Evolutionary conservation across 2,329 filamentous ascomycete species (phyloP).

Genomic region (Claviceps purpurea): DNA sequence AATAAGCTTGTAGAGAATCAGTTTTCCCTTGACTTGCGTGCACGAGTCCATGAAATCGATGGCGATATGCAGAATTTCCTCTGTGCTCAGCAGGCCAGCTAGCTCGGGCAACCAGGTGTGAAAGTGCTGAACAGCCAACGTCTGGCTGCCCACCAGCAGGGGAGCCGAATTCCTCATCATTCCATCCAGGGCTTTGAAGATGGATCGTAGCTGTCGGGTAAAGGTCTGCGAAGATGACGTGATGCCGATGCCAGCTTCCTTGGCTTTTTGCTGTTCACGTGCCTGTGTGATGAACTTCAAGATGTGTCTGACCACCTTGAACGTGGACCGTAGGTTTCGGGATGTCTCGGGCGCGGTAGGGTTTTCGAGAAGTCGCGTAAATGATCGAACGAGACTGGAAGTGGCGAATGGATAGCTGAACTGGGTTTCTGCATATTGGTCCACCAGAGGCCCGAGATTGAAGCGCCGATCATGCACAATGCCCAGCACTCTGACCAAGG

Average conservation of each 20-base stretch:
- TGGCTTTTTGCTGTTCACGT: constrained; percentile 71
- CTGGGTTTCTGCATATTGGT: constrained; percentile 74
- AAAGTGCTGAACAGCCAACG: constrained; percentile 87
- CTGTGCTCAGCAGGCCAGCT: constrained; percentile 56
- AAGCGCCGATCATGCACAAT: constrained; percentile 93
- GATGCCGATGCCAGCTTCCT: constrained; percentile 77
- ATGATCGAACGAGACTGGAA: constrained; percentile 74
- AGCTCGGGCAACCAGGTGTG: constrained; percentile 96
- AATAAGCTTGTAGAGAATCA: constrained; percentile 83
- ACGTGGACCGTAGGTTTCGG: constrained; percentile 73
- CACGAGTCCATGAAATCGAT: constrained; percentile 93
- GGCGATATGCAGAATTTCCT: constrained; percentile 82
- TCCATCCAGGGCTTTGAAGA: constrained; percentile 80
- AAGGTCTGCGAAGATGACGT: constrained; percentile 61
- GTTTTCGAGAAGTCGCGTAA: constrained; percentile 68
- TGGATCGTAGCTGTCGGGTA: constrained; percentile 66
- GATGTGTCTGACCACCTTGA: constrained; percentile 89
- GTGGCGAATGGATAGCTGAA: constrained; percentile 93
- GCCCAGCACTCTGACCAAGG: constrained; percentile 75
- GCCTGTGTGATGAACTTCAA: constrained; percentile 92
- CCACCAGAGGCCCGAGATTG: constrained; percentile 79
- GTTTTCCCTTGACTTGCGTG: constrained; percentile 72
- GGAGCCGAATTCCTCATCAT: constrained; percentile 83
- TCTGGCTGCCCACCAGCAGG: constrained; percentile 84
- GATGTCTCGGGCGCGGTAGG: constrained; percentile 74